Conservation (phyloP, 2,329 filamentous ascomycete genomes). For the Penicillium sp. region DNA sequence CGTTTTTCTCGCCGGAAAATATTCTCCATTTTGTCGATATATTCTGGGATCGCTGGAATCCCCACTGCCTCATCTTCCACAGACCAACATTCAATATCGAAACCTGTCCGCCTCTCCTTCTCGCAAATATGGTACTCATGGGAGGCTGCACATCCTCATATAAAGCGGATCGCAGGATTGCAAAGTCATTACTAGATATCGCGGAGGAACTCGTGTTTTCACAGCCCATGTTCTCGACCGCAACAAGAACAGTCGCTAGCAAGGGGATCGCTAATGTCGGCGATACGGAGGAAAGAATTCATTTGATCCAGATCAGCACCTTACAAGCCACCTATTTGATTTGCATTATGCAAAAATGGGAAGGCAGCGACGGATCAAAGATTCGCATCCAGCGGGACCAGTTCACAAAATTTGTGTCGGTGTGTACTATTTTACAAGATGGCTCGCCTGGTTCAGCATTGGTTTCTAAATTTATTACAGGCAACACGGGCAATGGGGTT, state of each 20-base stretch:
- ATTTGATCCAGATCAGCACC: background rate
- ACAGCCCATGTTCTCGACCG: background rate
- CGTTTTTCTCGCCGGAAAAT: background rate
- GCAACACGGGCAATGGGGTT: background rate
- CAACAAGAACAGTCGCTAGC: background rate
- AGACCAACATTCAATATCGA: background rate
- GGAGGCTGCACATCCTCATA: background rate
- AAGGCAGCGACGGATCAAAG: background rate
- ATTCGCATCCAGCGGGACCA: slow-evolving; percentile 1
- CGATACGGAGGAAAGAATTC: background rate
- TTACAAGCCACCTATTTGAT: slow-evolving; percentile 3
- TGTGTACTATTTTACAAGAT: background rate
- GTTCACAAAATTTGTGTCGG: slow-evolving; percentile 1
- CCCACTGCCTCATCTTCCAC: slow-evolving; percentile 2
- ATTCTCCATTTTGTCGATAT: background rate
- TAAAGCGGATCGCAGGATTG: background rate
- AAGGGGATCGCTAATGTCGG: background rate
- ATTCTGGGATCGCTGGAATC: slow-evolving; percentile 6
- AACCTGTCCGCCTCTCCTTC: background rate
- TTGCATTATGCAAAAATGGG: slow-evolving; percentile 6
- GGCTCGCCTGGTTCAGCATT: background rate
- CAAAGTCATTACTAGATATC: background rate
- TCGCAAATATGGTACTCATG: background rate
- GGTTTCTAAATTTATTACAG: background rate
- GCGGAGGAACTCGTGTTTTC: background rate